These are phyloP conservation scores for Coelastrella sp. DNA, from an alignment of 139 green algal genomes.

Conservation along the genomic window DNA sequence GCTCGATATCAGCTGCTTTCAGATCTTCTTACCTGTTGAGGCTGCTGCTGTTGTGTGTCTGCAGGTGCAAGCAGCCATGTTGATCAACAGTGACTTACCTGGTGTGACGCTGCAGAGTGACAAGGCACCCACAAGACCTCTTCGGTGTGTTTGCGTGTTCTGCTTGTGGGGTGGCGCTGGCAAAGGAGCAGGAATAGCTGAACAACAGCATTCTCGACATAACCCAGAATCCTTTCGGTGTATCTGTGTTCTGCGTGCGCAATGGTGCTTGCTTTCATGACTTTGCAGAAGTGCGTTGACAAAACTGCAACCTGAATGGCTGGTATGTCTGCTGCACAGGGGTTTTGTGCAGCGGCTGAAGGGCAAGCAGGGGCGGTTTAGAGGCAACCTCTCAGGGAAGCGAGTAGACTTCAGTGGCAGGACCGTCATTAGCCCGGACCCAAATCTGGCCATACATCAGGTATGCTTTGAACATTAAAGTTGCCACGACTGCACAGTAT, in stretches of 20 bases:
- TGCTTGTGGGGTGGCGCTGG: too few species aligned
- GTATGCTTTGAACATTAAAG: constrained; percentile 44
- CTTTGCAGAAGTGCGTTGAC: too few species aligned
- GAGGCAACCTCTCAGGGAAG: constrained; percentile 97
- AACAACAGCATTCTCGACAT: too few species aligned
- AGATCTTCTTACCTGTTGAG: background rate
- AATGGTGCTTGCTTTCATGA: background rate
- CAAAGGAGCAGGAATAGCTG: too few species aligned
- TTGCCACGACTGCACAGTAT: too few species aligned
- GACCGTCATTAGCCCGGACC: constrained; percentile 98
- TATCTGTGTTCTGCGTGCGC: background rate
- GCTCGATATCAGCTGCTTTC: too few species aligned
- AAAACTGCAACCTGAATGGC: too few species aligned
- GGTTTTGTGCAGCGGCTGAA: constrained; percentile 99
- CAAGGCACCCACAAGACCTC: constrained; percentile 31
- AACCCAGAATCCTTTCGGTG: too few species aligned
- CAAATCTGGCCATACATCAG: constrained; percentile 94
- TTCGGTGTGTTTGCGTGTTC: too few species aligned
- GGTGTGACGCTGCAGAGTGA: constrained; percentile 83
- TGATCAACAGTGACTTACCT: constrained; percentile 97
- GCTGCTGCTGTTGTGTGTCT: background rate
- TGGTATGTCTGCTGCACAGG: constrained; percentile 9
- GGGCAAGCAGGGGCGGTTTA: constrained; percentile 98
- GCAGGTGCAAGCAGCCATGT: constrained; percentile 81
- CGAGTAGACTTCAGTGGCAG: constrained; percentile 96